Conservation (phyloP, 495 filamentous ascomycete species). For the Chlorociboria aeruginascens region DNA sequence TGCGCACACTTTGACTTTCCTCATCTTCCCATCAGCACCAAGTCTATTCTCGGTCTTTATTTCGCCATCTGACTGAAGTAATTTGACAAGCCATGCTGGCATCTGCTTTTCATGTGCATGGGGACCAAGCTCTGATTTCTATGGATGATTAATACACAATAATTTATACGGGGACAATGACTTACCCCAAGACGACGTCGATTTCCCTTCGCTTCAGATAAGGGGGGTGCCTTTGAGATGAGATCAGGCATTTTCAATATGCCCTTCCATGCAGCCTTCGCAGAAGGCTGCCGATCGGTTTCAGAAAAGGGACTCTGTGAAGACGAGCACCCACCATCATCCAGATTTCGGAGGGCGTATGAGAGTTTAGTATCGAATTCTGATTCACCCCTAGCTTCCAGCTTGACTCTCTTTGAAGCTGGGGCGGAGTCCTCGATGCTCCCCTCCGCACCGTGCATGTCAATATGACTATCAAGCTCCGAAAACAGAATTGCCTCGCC, state of each 20-base stretch:
- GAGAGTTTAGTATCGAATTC: slow-evolving; percentile 13
- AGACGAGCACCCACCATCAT: slow-evolving; percentile 17
- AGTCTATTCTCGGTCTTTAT: slow-evolving; percentile 44
- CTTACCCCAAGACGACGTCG: slow-evolving; percentile 13
- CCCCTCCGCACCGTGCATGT: slow-evolving; percentile 56
- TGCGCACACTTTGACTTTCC: slow-evolving; percentile 33
- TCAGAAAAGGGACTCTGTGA: slow-evolving; percentile 1
- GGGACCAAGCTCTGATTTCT: slow-evolving; percentile 61
- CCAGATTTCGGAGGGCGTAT: slow-evolving; percentile 18
- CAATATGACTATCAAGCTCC: slow-evolving; percentile 60
- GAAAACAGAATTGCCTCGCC: slow-evolving; percentile 49
- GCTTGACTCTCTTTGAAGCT: slow-evolving; percentile 9
- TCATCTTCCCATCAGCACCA: slow-evolving; percentile 34
- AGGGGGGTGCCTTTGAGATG: slow-evolving; percentile 3
- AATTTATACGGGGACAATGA: not conserved
- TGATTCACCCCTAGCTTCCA: slow-evolving; percentile 2
- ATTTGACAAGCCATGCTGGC: slow-evolving; percentile 63
- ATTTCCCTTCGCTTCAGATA: slow-evolving; percentile 5
- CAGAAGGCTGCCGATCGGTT: slow-evolving; percentile 5
- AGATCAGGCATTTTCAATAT: slow-evolving; percentile 19
- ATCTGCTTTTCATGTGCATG: slow-evolving; percentile 81
- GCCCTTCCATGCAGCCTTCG: slow-evolving; percentile 14
- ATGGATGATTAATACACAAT: slow-evolving; percentile 22
- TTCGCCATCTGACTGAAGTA: slow-evolving; percentile 54
- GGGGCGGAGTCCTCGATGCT: slow-evolving; percentile 29